phyloP scores from a whole-genome alignment of 495 filamentous ascomycete genomes.

The Aspergillus cavernicola region DNA sequence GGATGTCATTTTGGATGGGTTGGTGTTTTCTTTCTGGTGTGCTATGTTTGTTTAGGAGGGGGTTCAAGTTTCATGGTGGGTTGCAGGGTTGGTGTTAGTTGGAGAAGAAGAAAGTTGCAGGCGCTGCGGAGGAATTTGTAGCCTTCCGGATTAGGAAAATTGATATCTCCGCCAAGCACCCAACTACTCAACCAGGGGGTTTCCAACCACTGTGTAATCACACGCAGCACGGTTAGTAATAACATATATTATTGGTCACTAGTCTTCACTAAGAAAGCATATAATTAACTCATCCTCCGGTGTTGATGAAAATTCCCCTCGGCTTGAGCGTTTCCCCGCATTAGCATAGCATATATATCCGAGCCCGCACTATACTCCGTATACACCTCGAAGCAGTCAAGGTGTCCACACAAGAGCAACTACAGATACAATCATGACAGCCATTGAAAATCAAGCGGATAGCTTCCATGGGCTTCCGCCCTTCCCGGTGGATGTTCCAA shows the following conservation, averaged over 20 bases:
- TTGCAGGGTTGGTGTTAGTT: background rate
- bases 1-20: constrained; percentile 22
- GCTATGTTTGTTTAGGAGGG: background rate
- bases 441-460: background rate
- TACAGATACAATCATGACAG: background rate
- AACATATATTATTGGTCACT: too few species aligned
- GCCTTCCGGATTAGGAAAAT: background rate
- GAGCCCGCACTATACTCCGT: background rate
- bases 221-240: too few species aligned
- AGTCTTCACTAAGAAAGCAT: too few species aligned
- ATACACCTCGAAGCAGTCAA: too few species aligned
- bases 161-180: background rate
- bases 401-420: too few species aligned
- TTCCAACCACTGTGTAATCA: too few species aligned
- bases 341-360: background rate
- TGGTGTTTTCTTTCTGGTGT: too few species aligned
- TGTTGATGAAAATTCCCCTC: background rate
- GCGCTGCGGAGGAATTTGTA: background rate
- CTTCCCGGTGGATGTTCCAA: constrained; percentile 51
- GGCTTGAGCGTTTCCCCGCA: constrained; percentile 2
- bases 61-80: too few species aligned
- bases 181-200: too few species aligned
- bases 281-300: too few species aligned
- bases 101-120: background rate
- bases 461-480: constrained; percentile 39